phyloP scores from a whole-genome alignment of 352 stramenopile genomes.

The Thraustotheca clavata region DNA sequence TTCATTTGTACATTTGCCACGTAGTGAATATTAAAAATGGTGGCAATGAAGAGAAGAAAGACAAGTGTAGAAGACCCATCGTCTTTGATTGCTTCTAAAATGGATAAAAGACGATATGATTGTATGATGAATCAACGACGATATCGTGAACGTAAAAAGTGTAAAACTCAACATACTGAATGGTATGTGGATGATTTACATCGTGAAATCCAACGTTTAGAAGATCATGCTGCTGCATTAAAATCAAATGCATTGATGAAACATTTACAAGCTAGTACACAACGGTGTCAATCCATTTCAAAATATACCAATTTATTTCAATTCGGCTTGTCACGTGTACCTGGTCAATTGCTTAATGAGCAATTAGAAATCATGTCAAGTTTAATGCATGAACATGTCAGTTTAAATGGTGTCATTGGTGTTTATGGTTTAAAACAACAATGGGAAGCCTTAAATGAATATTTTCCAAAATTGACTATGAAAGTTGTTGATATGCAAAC shows the following conservation, averaged over 20 bases:
- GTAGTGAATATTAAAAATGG: no score
- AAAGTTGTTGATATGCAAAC: background rate
- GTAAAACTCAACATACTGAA: background rate
- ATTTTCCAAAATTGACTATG: conserved; percentile 6
- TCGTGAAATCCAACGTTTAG: background rate
- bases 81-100: background rate
- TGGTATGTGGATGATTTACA: conserved; percentile 4
- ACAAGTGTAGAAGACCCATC: background rate
- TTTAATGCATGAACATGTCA: background rate
- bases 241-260: background rate
- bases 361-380: conserved; percentile 1
- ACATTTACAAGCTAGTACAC: conserved; percentile 1
- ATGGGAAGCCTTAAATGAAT: conserved; percentile 4
- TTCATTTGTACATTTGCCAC: background rate
- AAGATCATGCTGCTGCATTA: conserved; percentile 11
- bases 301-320: conserved; percentile 15
- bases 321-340: background rate
- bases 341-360: background rate
- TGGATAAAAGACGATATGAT: conserved; percentile 7
- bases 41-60: background rate
- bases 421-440: conserved; percentile 3
- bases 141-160: conserved; percentile 16
- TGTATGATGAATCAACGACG: conserved; percentile 20
- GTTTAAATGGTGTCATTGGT: conserved; percentile 12
- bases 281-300: conserved; percentile 13